These are phyloP conservation scores for Piromyces finnis DNA, from an alignment of 192 early-diverging fungal species.

Conservation along the genomic window DNA sequence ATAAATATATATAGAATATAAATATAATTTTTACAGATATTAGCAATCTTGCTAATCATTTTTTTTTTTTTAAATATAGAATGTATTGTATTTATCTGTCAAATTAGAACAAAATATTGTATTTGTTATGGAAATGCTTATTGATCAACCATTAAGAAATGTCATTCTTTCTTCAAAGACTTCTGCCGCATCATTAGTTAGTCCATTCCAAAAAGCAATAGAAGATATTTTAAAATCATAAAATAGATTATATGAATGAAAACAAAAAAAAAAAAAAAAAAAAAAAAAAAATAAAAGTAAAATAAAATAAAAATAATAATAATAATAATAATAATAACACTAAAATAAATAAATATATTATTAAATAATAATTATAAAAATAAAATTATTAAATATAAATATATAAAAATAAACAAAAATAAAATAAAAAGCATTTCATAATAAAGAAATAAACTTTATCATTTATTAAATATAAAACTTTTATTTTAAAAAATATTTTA, in stretches of 20 bases:
- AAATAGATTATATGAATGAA: not conserved
- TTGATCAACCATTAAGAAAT: not conserved
- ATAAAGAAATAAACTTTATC: too few species aligned
- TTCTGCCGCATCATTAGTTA: not conserved
- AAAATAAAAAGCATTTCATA: too few species aligned
- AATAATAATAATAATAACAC: too few species aligned
- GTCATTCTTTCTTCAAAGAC: not conserved
- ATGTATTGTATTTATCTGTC: not conserved
- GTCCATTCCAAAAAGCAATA: not conserved
- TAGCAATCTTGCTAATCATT: not conserved
- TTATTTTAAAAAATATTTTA: too few species aligned
- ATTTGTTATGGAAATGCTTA: not conserved
- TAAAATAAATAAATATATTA: too few species aligned
- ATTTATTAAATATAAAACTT: too few species aligned
- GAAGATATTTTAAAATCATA: not conserved
- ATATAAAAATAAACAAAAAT: not conserved
- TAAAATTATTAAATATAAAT: too few species aligned
- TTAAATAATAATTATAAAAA: too few species aligned
- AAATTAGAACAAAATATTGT: not conserved
- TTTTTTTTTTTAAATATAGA: not conserved
- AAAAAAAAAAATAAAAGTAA: too few species aligned
- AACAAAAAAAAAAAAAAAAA: not conserved
- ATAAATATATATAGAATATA: not conserved
- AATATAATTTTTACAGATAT: not conserved
- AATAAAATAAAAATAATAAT: too few species aligned